A percentile compares a stretch with the other conserved stretches of the same genome.
Conservation (phyloP, 2,329 filamentous ascomycete genomes). For the Cladosporium sp. region DNA sequence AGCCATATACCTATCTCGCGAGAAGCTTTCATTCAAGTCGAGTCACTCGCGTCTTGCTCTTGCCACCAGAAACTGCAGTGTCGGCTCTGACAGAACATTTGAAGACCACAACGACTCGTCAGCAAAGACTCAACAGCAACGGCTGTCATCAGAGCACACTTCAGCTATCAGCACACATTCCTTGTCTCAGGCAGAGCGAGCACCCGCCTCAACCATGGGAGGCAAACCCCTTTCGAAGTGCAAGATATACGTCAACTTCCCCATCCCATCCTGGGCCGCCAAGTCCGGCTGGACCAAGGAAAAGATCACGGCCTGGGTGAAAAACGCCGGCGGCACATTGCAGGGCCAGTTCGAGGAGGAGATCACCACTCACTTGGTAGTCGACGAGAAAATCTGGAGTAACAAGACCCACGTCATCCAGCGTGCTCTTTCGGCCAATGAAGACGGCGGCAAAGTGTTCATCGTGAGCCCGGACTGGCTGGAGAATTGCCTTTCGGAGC, state of each 20-base stretch:
- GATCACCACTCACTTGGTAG: slow-evolving; percentile 68
- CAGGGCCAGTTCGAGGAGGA: slow-evolving; percentile 31
- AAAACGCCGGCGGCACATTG: slow-evolving; percentile 58
- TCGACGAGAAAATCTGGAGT: slow-evolving; percentile 57
- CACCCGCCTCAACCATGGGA: slow-evolving; percentile 4
- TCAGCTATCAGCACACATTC: no score
- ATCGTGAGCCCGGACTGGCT: slow-evolving; percentile 45
- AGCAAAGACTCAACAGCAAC: no score
- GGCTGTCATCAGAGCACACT: no score
- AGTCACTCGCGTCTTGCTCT: no score
- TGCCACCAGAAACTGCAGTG: no score
- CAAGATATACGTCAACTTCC: slow-evolving; percentile 15
- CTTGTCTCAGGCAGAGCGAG: no score
- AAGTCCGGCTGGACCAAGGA: slow-evolving; percentile 17
- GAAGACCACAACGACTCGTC: no score
- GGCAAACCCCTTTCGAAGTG: slow-evolving; percentile 11
- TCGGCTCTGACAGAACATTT: no score
- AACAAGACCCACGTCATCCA: slow-evolving; percentile 30
- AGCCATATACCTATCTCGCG: no score
- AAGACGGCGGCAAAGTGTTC: slow-evolving; percentile 19
- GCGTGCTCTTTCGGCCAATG: slow-evolving; percentile 4
- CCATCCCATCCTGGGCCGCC: slow-evolving; percentile 9
- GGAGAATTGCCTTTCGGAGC: slow-evolving; percentile 44
- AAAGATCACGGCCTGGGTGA: slow-evolving; percentile 60
- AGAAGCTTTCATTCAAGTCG: no score